A percentile compares a stretch with the other conserved stretches of the same genome.
phyloP scores from a whole-genome alignment of 2,329 filamentous ascomycete species.

The Aspergillus viridinutans region DNA sequence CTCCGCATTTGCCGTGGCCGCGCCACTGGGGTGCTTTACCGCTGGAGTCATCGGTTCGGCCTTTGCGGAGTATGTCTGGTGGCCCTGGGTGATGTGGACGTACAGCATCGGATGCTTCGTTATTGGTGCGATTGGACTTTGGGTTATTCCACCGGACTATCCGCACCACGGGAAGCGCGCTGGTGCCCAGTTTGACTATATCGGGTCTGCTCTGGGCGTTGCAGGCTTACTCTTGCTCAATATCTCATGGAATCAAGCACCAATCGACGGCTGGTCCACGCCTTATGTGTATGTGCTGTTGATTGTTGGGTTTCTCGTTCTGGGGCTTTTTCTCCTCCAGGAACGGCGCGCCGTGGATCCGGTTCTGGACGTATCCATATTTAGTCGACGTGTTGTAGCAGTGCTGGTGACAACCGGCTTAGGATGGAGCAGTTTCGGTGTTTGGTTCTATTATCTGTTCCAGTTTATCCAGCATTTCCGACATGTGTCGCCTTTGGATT shows the following conservation, averaged over 20 bases:
- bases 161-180: no score
- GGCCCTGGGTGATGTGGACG: slow-evolving; percentile 50
- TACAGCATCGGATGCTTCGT: slow-evolving; percentile 40
- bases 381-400: slow-evolving; percentile 49
- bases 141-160: slow-evolving; percentile 13
- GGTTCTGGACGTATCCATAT: slow-evolving; percentile 52
- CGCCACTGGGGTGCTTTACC: slow-evolving; percentile 42
- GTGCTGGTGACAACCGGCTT: slow-evolving; percentile 53
- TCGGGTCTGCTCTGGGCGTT: slow-evolving; percentile 46
- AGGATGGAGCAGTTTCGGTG: slow-evolving; percentile 54
- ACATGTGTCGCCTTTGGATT: slow-evolving; percentile 25
- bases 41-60: slow-evolving; percentile 38
- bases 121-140: slow-evolving; percentile 32
- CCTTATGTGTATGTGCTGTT: slow-evolving; percentile 54
- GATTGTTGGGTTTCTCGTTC: slow-evolving; percentile 52
- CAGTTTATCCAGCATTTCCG: slow-evolving; percentile 46
- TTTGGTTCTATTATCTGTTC: slow-evolving; percentile 52
- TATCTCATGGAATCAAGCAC: slow-evolving; percentile 64
- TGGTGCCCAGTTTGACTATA: slow-evolving; percentile 35
- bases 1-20: slow-evolving; percentile 46
- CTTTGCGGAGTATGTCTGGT: slow-evolving; percentile 42
- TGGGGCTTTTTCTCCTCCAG: slow-evolving; percentile 52
- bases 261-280: slow-evolving; percentile 54
- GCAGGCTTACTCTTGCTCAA: slow-evolving; percentile 58
- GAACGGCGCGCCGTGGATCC: slow-evolving; percentile 48